Base-by-base conservation (phyloP, 495 filamentous ascomycete species). In the Ramalina intermedia region DNA sequence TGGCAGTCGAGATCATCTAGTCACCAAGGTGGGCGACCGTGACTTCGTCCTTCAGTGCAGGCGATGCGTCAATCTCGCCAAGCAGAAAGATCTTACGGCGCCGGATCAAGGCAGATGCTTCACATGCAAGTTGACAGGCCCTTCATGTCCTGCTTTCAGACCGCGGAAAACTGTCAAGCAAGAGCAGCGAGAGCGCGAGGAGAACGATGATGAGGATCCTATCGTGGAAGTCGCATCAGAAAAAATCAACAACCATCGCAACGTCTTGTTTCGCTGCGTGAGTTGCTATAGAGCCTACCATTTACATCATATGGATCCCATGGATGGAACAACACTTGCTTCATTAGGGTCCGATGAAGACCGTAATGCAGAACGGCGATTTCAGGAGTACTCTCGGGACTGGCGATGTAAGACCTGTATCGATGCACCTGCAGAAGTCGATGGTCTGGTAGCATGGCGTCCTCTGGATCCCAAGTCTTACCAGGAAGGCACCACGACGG, bases 41-140 rank as follows among this genome's bases (percentile, higher is more conserved):
- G 68, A 82, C 14, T 96, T 91, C 55, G 80, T 96, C 37, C 66
- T 96, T 35, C 93, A 99, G 61, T 99, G 93, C 62, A 79, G 78
- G 49, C 83, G 81, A 38, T 99, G 93, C 58, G 68, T 96, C 39
- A 79, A 82, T 20, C 58, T 67, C 16, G 64, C 78, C 35, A 68
- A 70, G 46, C 74, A 74, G 44, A 90, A 85, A 55, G 85, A 96
- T 55, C 51, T 59, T 1, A 69, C 69, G 3, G 75, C 75, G 4
- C 89, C 93, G 0, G 70, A 80, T 51, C 73, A 84, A 27, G 79
- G 81, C 45, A 60, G 63, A 12, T 99, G 93, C 60, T 71, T 80
- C 46, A 61, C 58, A 2, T 96, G 93, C 65, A 73, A 74, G 17
- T 61, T 65, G 27, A 58, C 63, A 20, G 83, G 83, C 1, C 52